These are phyloP conservation scores for Tulasnella sp. DNA, from an alignment of 768 basidiomycete genomes.

Conservation along the genomic window DNA sequence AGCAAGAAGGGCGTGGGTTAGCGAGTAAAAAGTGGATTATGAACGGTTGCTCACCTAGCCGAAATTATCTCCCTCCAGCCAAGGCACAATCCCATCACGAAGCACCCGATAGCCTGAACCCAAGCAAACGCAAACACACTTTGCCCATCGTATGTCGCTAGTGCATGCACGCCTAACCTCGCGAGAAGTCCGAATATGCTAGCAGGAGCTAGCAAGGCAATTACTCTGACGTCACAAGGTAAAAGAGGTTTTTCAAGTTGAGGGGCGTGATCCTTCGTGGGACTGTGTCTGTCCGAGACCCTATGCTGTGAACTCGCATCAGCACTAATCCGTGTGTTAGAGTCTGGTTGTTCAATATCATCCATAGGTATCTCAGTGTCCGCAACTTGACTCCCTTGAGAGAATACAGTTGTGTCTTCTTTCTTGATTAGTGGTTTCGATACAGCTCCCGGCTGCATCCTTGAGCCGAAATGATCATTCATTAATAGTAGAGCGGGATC, in stretches of 20 bases:
- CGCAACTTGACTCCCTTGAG: background rate
- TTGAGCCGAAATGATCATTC: background rate
- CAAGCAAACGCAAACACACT: slow-evolving; percentile 76
- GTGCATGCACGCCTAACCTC: slow-evolving; percentile 61
- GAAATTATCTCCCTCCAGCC: slow-evolving; percentile 60
- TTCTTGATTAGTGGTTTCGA: slow-evolving; percentile 5
- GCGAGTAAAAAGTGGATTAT: background rate
- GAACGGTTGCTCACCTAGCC: slow-evolving; percentile 44
- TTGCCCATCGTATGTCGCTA: slow-evolving; percentile 59
- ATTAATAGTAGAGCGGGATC: background rate
- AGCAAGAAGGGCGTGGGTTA: background rate
- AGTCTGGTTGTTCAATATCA: too few species aligned
- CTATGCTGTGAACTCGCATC: too few species aligned
- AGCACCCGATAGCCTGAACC: slow-evolving; percentile 75
- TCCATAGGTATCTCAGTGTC: background rate
- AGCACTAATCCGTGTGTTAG: too few species aligned
- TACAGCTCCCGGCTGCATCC: background rate
- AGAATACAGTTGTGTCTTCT: too few species aligned
- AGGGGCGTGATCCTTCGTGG: background rate
- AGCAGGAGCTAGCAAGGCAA: slow-evolving; percentile 62
- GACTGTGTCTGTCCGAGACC: background rate
- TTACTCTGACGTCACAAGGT: slow-evolving; percentile 49
- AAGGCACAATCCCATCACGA: slow-evolving; percentile 76
- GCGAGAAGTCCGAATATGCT: slow-evolving; percentile 80
- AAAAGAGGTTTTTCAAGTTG: background rate